Base-by-base conservation (phyloP, 2,329 filamentous ascomycete genomes). In the Pseudocercospora eumusae region DNA sequence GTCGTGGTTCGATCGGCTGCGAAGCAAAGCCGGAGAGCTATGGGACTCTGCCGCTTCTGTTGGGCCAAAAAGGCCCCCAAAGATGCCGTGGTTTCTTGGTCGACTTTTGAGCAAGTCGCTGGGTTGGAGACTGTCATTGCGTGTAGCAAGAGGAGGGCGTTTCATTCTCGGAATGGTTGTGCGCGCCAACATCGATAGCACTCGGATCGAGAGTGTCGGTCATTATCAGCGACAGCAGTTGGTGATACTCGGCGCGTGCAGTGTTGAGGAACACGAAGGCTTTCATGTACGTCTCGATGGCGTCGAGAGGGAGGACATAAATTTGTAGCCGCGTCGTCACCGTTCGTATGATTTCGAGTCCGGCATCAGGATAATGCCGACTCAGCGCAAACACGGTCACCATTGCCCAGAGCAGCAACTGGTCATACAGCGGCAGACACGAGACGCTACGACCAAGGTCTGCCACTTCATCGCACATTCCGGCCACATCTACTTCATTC, bases 231-330 rank as follows among this genome's bases (percentile, higher is more conserved):
- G 49, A 57, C 18, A 44, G 45, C 18, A 61, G 23, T 18, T 54
- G 59, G 28, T 49, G 33, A 27, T 66, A 66, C 18, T 64, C 25
- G 6, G 52, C 53, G 13, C 61, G 56, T 21, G 64, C 64, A 2
- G 59, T 62, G 28, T 60, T 49, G n/a, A 66, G 57, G 25, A 60
- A 62, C 23, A 62, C 61, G 18, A 66, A 66, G 13, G 56, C 53
- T 33, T 57, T 25, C 44, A 64, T 58, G 20, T 57, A 56, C 13
- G 55, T 47, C 25, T 64, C 61, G 28, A 62, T 52, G 10, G 45
- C 60, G 3, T 49, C 50, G 44, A 49, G 20, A 15, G 40, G 52
- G 7, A 59, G 28, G n/a, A 27, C 15, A 20, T 60, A 45, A 20
- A 64, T 36, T 20, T 64, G 47, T n/a, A 62, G 53, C 11, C 59